Base-by-base conservation (phyloP, 108 stramenopile genomes). In the Ochromonas danica region DNA sequence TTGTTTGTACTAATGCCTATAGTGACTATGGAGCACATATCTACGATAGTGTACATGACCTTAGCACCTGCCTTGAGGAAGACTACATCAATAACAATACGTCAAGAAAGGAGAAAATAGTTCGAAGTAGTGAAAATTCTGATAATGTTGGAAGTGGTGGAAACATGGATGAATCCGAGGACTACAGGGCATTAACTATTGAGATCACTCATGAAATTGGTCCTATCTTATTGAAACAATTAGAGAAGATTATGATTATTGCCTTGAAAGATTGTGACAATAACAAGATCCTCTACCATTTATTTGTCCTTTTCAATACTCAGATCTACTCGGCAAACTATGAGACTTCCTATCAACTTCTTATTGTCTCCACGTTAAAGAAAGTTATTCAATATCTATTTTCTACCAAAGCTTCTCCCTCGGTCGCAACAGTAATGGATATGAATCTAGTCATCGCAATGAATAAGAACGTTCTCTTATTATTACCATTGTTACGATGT, bases 1-100 rank as follows among this genome's bases (percentile, higher is more conserved):
- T 75, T 33, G 38, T 6, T 33, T 75, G 72, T 33, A 57, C 72
- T 3, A 75, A 75, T 41, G 72, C 72, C 10, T 75, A 14, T 42
- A 3, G 6, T 36, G 72, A 75, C 10, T 75, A 42, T 41, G 72
- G 72, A 6, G 14, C 40, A 22, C 72, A 36, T 6, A 6, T 75
- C 14, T 75, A 33, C 40, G 27, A 41, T 36, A 33, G 72, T 14
- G 22, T 22, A 14, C 22, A 14, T 14, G 45, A 51, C 22, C 40
- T 75, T 6, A 10, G 10, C 31, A 41, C 40, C 27, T 17, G 36
- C n/a, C 10, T 75, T 14, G 14, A 36, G 10, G 72, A 75, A 27
- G 72, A 75, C 40, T 75, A 75, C 31, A 75, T 75, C 40, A 6
- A 3, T 41, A 27, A 31, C 40, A 41, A 39, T 60, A n/a, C n/a